These are phyloP conservation scores for Neurospora sp. DNA, from an alignment of 495 filamentous ascomycete species.

Conservation along the genomic window DNA sequence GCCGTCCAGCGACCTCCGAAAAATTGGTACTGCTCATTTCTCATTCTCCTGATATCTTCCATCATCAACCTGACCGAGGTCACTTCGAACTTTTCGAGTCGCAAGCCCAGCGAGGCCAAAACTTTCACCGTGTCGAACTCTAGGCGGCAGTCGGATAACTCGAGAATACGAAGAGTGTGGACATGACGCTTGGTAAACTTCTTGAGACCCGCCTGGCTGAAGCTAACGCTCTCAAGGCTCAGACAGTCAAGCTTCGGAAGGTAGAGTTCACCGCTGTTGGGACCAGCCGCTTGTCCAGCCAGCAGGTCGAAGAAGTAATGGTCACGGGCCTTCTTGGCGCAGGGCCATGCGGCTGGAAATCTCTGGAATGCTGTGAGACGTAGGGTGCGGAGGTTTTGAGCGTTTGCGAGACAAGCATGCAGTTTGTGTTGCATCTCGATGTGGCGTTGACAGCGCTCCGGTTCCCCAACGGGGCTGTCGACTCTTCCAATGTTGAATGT, in stretches of 20 bases:
- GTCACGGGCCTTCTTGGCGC: not conserved
- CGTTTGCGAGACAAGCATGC: not conserved
- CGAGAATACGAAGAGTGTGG: not conserved
- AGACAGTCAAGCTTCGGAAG: not conserved
- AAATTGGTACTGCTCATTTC: not conserved
- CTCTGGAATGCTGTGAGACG: not conserved
- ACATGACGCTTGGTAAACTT: not conserved
- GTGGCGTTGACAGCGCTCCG: not conserved
- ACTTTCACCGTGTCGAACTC: not conserved
- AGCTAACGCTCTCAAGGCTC: not conserved
- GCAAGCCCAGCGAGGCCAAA: not conserved
- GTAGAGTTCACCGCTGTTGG: not conserved
- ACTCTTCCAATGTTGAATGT: not conserved
- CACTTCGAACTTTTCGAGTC: not conserved
- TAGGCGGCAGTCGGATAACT: not conserved
- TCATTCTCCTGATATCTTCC: not conserved
- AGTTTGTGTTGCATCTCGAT: not conserved
- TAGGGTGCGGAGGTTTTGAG: not conserved
- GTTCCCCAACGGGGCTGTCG: not conserved
- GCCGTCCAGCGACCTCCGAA: not conserved
- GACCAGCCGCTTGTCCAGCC: not conserved
- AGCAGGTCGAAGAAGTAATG: not conserved
- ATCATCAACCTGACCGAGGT: not conserved
- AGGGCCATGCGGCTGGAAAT: not conserved
- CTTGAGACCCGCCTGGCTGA: not conserved